Conservation (phyloP, 768 basidiomycete species). For the Lactifluus volemus region DNA sequence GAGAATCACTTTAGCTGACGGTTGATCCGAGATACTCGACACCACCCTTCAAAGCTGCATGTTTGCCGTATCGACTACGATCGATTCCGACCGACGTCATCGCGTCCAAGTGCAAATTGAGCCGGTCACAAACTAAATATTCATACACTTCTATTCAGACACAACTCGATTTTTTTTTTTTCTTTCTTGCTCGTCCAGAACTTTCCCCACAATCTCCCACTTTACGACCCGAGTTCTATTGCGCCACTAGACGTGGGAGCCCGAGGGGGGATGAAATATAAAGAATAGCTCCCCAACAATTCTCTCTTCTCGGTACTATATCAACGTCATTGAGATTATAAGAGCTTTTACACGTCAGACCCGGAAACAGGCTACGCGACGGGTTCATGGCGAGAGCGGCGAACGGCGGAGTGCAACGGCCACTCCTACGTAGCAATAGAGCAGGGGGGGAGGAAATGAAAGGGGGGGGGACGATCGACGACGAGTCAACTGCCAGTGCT, state of each 20-base stretch:
- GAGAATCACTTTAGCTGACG: not conserved
- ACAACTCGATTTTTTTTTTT: not conserved
- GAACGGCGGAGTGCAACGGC: not conserved
- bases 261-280: not conserved
- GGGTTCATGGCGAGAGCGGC: not conserved
- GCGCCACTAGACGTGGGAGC: not conserved
- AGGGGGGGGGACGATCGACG: not conserved
- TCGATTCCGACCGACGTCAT: not conserved
- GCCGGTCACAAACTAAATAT: no score
- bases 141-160: not conserved
- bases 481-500: no score
- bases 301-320: no score
- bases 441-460: not conserved
- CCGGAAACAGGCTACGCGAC: not conserved
- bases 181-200: not conserved
- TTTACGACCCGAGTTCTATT: no score
- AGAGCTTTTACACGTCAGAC: not conserved
- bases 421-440: not conserved
- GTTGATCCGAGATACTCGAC: conserved; percentile 7
- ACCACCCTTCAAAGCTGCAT: not conserved
- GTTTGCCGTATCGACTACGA: not conserved
- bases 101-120: not conserved
- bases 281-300: no score
- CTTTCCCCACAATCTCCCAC: not conserved
- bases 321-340: not conserved